These are phyloP conservation scores for Hibiscus mutabilis DNA, from an alignment of 345 rosid genomes.

Conservation along the genomic window DNA sequence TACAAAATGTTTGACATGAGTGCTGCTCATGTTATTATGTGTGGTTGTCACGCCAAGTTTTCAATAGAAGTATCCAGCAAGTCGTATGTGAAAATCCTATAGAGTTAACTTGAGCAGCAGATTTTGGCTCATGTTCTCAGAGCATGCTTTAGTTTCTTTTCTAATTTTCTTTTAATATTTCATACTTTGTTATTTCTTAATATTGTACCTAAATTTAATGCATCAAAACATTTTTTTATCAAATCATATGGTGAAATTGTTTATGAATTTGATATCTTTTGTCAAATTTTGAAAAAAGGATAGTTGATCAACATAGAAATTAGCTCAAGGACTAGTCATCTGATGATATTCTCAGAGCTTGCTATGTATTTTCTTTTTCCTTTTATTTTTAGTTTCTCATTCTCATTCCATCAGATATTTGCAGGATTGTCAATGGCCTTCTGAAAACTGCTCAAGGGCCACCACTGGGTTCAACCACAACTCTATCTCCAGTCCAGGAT, in stretches of 20 bases:
- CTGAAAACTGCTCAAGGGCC: slow-evolving; percentile 95
- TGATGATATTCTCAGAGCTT: not conserved
- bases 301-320: not conserved
- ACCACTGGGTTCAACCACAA: slow-evolving; percentile 82
- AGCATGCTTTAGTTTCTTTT: not conserved
- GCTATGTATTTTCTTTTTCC: not conserved
- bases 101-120: not conserved
- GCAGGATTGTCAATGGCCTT: slow-evolving; percentile 98
- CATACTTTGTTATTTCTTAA: not conserved
- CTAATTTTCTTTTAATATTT: not conserved
- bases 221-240: slow-evolving; percentile 70
- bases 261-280: slow-evolving; percentile 2
- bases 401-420: slow-evolving; percentile 90
- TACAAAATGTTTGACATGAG: not conserved
- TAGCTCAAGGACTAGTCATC: not conserved
- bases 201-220: slow-evolving; percentile 20
- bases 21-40: not conserved
- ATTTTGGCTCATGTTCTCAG: not conserved
- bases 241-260: not conserved
- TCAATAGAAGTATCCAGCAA: not conserved
- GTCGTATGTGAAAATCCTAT: not conserved
- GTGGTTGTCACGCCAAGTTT: not conserved
- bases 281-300: not conserved
- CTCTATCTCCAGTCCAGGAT: slow-evolving; percentile 80
- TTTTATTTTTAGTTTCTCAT: not conserved